Conservation (phyloP, 2,329 filamentous ascomycete genomes). For the Fusarium xyrophilum region DNA sequence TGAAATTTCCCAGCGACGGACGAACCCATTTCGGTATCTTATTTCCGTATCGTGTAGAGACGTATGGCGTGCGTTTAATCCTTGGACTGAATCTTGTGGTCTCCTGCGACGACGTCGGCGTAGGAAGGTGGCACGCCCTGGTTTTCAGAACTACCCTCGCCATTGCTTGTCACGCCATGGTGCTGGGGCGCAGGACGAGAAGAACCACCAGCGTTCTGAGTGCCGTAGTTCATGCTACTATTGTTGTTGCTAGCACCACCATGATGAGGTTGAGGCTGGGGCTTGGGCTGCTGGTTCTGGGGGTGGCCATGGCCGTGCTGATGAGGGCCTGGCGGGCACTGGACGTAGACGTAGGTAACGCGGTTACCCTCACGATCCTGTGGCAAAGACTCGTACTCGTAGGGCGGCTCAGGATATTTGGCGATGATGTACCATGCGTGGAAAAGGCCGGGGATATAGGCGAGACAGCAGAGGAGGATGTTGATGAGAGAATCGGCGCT, state of each 20-base stretch:
- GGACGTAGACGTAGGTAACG: constrained; percentile 81
- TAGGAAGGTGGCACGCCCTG: constrained; percentile 78
- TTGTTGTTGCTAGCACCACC: constrained; percentile 30
- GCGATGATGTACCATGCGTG: constrained; percentile 99
- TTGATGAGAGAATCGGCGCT: constrained; percentile 93
- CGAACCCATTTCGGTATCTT: not conserved
- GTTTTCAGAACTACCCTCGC: constrained; percentile 51
- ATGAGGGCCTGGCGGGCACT: constrained; percentile 51
- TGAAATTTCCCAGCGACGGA: not conserved
- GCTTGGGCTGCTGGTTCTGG: constrained; percentile 36
- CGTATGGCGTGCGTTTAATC: constrained; percentile 33
- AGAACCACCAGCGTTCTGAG: constrained; percentile 42
- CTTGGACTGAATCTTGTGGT: constrained; percentile 81
- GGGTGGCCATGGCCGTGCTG: constrained; percentile 43
- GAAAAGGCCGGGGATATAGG: constrained; percentile 83
- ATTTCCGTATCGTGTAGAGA: not conserved
- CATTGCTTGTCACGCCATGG: constrained; percentile 46
- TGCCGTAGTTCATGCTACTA: constrained; percentile 55
- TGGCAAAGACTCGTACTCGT: constrained; percentile 71
- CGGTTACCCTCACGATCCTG: constrained; percentile 63
- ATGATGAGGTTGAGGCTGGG: constrained; percentile 44
- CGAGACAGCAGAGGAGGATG: constrained; percentile 83
- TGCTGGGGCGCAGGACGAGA: constrained; percentile 41
- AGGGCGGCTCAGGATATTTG: constrained; percentile 78
- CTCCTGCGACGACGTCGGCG: constrained; percentile 85